phyloP scores from a whole-genome alignment of 23 red algal genomes.

The Cyanidiococcus yangmingshanensis region DNA sequence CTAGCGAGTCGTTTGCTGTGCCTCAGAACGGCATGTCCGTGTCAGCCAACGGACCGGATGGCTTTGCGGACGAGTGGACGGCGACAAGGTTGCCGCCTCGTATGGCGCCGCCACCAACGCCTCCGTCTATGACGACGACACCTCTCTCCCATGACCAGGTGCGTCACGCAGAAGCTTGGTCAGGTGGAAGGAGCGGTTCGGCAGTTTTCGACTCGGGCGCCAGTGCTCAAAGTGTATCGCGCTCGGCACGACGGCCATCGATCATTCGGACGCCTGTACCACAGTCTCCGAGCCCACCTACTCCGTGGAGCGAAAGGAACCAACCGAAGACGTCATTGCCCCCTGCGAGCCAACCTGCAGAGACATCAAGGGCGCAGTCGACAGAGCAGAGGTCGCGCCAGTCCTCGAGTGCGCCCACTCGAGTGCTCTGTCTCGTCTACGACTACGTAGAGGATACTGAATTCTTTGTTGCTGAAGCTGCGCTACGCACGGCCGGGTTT shows the following conservation, averaged over 20 bases:
- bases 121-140: not conserved
- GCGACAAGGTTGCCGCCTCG: not conserved
- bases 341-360: no score
- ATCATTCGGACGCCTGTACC: slow-evolving; percentile 15
- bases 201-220: not conserved
- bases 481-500: not conserved
- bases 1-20: no score
- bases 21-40: no score
- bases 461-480: slow-evolving; percentile 9
- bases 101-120: slow-evolving; percentile 13
- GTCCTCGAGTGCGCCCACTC: not conserved
- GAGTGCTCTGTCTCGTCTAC: slow-evolving; percentile 9
- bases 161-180: not conserved
- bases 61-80: not conserved
- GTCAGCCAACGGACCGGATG: no score
- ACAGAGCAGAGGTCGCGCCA: not conserved
- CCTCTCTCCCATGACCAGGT: not conserved
- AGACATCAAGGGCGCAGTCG: not conserved
- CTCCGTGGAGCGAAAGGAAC: not conserved
- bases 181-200: not conserved
- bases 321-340: no score
- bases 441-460: slow-evolving; percentile 15
- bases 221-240: not conserved
- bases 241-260: not conserved
- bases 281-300: not conserved